Evolutionary conservation across 768 basidiomycete genomes (phyloP).

Genomic region (Termitomyces sp.): DNA sequence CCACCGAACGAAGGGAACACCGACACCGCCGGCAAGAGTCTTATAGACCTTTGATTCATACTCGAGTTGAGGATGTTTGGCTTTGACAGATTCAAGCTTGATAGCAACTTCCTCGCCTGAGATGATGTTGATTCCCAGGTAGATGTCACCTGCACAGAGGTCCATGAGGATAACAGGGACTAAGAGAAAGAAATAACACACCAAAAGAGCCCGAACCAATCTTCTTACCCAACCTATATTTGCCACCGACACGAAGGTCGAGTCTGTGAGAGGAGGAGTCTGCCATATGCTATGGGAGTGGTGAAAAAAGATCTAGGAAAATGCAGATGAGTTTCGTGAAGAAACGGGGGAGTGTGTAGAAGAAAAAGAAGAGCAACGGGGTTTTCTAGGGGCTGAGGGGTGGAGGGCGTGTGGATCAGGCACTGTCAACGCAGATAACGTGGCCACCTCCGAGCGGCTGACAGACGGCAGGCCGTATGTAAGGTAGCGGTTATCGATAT

Average conservation of each 20-base stretch:
- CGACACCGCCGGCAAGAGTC: conserved; percentile 98
- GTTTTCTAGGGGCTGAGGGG: conserved; percentile 30
- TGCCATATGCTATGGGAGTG: conserved; percentile 48
- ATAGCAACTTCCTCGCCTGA: conserved; percentile 99
- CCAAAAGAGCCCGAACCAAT: conserved; percentile 98
- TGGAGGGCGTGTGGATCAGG: conserved; percentile 38
- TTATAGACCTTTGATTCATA: conserved; percentile 96
- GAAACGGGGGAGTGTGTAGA: conserved; percentile 4
- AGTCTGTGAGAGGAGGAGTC: conserved; percentile 68
- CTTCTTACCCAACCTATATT: conserved; percentile 99
- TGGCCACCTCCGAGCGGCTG: conserved; percentile 30
- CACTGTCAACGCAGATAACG: conserved; percentile 30
- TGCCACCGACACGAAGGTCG: conserved; percentile 86
- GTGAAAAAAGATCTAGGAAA: conserved; percentile 14
- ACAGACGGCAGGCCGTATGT: conserved; percentile 10
- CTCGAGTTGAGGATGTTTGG: conserved; percentile 99
- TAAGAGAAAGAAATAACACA: conserved; percentile 34
- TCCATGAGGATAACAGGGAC: conserved; percentile 6
- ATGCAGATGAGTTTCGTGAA: conserved; percentile 18
- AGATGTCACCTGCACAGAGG: conserved; percentile 78
- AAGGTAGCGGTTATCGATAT: conserved; percentile 6
- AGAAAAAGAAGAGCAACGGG: conserved; percentile 22
- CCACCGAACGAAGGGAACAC: conserved; percentile 97
- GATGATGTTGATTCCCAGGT: conserved; percentile 99
- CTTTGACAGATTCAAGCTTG: conserved; percentile 99